A percentile compares a stretch with the other conserved stretches of the same genome.
Evolutionary conservation across 495 filamentous ascomycete species (phyloP).

Genomic region (Hypoxylon lienhwacheense): DNA sequence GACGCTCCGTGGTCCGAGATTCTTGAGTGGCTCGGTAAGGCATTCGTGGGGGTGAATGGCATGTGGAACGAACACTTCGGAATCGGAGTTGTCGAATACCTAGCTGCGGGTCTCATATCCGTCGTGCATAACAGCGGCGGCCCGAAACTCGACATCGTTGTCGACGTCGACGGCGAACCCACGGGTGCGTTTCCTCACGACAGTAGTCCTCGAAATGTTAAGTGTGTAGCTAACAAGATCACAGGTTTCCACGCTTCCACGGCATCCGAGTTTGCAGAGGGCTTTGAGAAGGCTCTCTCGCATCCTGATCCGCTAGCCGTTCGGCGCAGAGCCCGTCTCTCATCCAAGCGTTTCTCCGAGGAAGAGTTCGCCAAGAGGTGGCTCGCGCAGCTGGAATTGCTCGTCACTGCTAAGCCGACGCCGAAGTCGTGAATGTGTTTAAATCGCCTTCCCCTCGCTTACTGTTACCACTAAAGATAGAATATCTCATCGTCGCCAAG

Average conservation of each 20-base stretch:
- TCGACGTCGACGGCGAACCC: slow-evolving; percentile 70
- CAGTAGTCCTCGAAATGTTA: not conserved
- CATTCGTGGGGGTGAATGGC: slow-evolving; percentile 85
- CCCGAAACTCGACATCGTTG: slow-evolving; percentile 89
- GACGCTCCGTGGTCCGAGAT: slow-evolving; percentile 88
- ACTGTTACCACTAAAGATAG: not conserved
- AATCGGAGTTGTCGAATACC: slow-evolving; percentile 97
- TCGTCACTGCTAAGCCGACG: slow-evolving; percentile 56
- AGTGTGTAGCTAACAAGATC: slow-evolving; percentile 18
- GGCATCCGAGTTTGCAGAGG: slow-evolving; percentile 71
- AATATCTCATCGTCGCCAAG: no score
- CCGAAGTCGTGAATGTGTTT: no score
- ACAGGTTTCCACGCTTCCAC: slow-evolving; percentile 82
- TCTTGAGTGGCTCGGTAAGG: slow-evolving; percentile 69
- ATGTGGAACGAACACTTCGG: slow-evolving; percentile 99
- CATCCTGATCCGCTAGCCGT: slow-evolving; percentile 67
- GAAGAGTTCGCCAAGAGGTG: slow-evolving; percentile 78
- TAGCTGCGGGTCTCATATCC: slow-evolving; percentile 86
- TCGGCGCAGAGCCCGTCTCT: slow-evolving; percentile 69
- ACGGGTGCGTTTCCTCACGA: slow-evolving; percentile 57
- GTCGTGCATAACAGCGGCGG: slow-evolving; percentile 93
- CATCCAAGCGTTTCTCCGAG: slow-evolving; percentile 82
- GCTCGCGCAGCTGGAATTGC: slow-evolving; percentile 67
- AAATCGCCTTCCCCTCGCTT: not conserved
- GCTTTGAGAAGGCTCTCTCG: slow-evolving; percentile 73